Evolutionary conservation across 441 rosid species (phyloP).

Genomic region (Bruguiera hainesii): DNA sequence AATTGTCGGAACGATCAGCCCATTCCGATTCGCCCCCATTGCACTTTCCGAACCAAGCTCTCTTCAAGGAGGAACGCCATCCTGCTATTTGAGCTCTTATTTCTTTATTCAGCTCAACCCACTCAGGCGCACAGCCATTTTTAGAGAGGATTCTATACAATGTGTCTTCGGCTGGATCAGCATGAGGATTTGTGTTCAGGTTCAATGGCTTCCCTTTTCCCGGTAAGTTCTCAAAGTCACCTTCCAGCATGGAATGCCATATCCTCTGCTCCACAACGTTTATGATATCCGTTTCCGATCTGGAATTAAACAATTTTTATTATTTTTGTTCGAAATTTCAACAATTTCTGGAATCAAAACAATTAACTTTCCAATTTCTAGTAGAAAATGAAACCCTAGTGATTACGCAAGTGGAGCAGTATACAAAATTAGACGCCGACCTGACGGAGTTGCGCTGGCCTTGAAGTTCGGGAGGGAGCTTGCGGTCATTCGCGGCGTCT

Average conservation of each 20-base stretch:
- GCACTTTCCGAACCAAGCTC: slow-evolving; percentile 53
- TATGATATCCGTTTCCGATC: slow-evolving; percentile 84
- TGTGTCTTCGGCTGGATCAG: slow-evolving; percentile 80
- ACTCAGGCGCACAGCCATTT: slow-evolving; percentile 87
- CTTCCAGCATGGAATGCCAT: slow-evolving; percentile 97
- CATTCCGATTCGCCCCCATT: slow-evolving; percentile 48
- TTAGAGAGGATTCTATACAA: slow-evolving; percentile 48
- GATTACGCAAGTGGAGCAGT: not conserved
- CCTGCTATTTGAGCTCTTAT: slow-evolving; percentile 49
- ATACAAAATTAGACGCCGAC: slow-evolving; percentile 23
- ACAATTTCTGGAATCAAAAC: not conserved
- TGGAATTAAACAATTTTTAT: slow-evolving; percentile 14
- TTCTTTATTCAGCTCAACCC: slow-evolving; percentile 92
- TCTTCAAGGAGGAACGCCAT: slow-evolving; percentile 64
- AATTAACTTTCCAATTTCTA: not conserved
- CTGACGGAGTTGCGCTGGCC: slow-evolving; percentile 75
- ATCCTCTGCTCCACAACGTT: slow-evolving; percentile 86
- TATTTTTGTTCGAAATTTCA: not conserved
- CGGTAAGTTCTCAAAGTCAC: slow-evolving; percentile 82
- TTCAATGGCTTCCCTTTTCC: slow-evolving; percentile 91
- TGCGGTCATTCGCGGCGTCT: slow-evolving; percentile 70
- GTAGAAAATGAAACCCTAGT: not conserved
- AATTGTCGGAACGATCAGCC: slow-evolving; percentile 39
- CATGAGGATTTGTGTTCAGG: slow-evolving; percentile 59
- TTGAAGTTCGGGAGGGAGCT: slow-evolving; percentile 88